Evolutionary conservation across 768 basidiomycete genomes (phyloP).

Genomic region (Tricholoma sp.): DNA sequence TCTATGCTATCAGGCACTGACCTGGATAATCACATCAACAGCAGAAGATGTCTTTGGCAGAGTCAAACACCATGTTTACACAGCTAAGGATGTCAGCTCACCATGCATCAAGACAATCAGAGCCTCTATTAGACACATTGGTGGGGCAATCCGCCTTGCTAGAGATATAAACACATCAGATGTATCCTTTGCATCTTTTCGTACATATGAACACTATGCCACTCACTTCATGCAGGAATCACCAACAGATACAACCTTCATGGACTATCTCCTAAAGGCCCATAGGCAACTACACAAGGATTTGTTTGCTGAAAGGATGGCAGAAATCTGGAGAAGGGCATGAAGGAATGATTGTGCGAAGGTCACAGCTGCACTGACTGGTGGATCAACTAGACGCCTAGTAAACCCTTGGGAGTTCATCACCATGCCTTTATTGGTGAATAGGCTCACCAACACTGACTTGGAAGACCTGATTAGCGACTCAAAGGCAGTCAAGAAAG

Average conservation of each 20-base stretch:
- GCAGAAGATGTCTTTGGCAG: neutral
- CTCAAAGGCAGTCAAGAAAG: neutral
- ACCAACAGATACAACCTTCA: neutral
- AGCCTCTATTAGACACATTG: neutral
- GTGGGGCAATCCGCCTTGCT: neutral
- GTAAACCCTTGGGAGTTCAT: neutral
- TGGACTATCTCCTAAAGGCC: neutral
- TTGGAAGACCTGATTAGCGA: neutral
- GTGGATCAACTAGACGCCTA: neutral
- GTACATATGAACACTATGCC: neutral
- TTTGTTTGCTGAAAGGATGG: neutral
- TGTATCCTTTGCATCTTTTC: neutral
- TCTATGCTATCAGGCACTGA: neutral
- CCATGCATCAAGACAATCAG: neutral
- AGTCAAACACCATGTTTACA: neutral
- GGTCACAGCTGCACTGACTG: neutral
- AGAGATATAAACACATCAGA: neutral
- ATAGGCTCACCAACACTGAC: neutral
- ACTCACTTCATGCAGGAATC: neutral
- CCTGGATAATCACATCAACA: neutral
- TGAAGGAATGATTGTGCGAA: neutral
- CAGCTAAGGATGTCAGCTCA: neutral
- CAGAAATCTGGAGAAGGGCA: neutral
- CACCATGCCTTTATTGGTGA: neutral
- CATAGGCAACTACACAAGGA: neutral